Evolutionary conservation across 2,329 filamentous ascomycete genomes (phyloP).

Genomic region (Curvularia hawaiiensis): DNA sequence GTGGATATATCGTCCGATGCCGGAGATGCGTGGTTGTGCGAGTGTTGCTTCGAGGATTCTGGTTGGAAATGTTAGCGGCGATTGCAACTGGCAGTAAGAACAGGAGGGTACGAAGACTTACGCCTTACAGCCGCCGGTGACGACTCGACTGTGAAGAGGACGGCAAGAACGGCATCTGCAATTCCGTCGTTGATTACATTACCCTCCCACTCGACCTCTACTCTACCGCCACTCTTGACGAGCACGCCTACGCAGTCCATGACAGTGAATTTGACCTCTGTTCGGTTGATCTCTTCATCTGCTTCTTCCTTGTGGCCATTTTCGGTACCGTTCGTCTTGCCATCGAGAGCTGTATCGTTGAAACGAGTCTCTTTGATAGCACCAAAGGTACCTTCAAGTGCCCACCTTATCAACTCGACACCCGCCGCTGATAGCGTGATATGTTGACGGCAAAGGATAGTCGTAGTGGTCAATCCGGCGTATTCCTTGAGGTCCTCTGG

Average conservation of each 20-base stretch:
- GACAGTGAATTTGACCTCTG: conserved; percentile 64
- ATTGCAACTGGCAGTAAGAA: conserved; percentile 4
- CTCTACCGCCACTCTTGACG: conserved; percentile 75
- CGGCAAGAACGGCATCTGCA: conserved; percentile 94
- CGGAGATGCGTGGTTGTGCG: conserved; percentile 28
- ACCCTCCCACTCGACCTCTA: conserved; percentile 95
- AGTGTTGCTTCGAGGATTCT: conserved; percentile 47
- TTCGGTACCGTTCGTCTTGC: conserved; percentile 48
- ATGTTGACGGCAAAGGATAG: conserved; percentile 89
- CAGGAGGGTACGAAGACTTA: conserved; percentile 54
- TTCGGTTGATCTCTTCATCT: conserved; percentile 67
- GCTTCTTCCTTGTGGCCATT: conserved; percentile 57
- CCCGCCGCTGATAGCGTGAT: conserved; percentile 87
- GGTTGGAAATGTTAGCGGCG: conserved; percentile 10
- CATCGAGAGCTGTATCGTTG: conserved; percentile 39
- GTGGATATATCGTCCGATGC: conserved; percentile 13
- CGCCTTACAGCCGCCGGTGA: conserved; percentile 94
- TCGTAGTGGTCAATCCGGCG: conserved; percentile 94
- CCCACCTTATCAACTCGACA: conserved; percentile 91
- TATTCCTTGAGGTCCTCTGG: conserved; percentile 96
- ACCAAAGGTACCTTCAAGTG: conserved; percentile 91
- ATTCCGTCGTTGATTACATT: conserved; percentile 98
- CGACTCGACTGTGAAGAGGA: conserved; percentile 89
- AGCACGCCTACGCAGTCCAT: conserved; percentile 92
- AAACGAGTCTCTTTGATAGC: conserved; percentile 60